Evolutionary conservation across 306 rosid species (phyloP).

Genomic region (Castanea mollissima): DNA sequence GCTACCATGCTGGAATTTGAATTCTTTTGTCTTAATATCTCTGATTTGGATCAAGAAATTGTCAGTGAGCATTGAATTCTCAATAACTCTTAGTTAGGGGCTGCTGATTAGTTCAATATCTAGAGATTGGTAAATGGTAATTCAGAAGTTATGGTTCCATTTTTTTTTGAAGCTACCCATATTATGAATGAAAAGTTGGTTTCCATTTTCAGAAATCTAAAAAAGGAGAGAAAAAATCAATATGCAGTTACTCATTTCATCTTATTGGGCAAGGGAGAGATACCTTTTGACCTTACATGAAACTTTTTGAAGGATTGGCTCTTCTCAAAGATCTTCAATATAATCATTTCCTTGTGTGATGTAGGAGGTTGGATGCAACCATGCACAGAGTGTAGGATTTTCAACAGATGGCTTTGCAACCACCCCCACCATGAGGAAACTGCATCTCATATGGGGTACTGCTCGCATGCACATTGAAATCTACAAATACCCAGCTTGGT

Average conservation of each 20-base stretch:
- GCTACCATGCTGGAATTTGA: background rate
- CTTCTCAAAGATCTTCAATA: background rate
- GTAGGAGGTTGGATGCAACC: constrained; percentile 98
- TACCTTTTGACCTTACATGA: background rate
- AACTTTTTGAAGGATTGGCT: background rate
- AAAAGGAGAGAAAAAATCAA: background rate
- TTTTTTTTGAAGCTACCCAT: background rate
- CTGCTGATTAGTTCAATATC: background rate
- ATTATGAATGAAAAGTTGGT: background rate
- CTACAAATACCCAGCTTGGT: constrained; percentile 97
- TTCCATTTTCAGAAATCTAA: background rate
- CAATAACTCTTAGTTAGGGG: background rate
- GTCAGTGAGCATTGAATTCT: background rate
- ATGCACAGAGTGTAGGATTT: constrained; percentile 94
- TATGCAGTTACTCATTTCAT: background rate
- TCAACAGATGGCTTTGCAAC: constrained; percentile 97
- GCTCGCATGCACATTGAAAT: constrained; percentile 98
- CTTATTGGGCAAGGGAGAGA: background rate
- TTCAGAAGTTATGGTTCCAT: background rate
- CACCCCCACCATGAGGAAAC: constrained; percentile 87
- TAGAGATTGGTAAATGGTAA: background rate
- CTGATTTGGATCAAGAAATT: background rate
- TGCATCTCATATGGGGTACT: constrained; percentile 93
- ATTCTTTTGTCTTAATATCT: background rate
- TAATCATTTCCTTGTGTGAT: constrained; percentile 22